These are phyloP conservation scores for Marsdenia floribunda DNA, from an alignment of 257 asterid species.

Conservation along the genomic window DNA sequence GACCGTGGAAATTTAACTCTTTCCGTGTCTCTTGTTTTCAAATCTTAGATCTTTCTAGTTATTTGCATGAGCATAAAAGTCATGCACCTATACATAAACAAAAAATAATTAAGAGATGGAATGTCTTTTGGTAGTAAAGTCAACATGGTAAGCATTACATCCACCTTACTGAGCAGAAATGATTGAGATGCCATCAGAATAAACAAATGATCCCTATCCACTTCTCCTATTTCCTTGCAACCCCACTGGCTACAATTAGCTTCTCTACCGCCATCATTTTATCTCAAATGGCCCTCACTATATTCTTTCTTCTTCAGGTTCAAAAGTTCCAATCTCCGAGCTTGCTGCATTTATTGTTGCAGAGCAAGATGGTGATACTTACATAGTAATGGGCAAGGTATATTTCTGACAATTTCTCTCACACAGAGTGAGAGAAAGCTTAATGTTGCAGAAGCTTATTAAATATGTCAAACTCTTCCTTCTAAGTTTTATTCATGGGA, in stretches of 20 bases:
- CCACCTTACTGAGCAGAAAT: slow-evolving; percentile 1
- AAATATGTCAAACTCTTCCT: background rate
- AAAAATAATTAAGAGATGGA: background rate
- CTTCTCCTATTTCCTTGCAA: background rate
- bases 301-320: slow-evolving; percentile 45
- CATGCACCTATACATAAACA: background rate
- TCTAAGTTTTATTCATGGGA: background rate
- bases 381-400: slow-evolving; percentile 39
- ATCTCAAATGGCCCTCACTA: background rate
- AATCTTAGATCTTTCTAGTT: background rate
- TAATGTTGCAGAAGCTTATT: background rate
- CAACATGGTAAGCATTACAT: background rate
- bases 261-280: background rate
- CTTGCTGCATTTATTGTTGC: slow-evolving; percentile 70
- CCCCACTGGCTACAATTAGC: background rate
- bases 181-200: background rate
- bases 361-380: slow-evolving; percentile 28
- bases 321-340: slow-evolving; percentile 51
- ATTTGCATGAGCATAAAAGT: background rate
- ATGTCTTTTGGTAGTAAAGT: background rate
- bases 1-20: background rate
- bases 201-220: background rate
- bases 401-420: slow-evolving; percentile 6
- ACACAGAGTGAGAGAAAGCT: background rate
- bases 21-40: background rate